Conservation (phyloP, 768 basidiomycete species). For the Tricholoma sp. region DNA sequence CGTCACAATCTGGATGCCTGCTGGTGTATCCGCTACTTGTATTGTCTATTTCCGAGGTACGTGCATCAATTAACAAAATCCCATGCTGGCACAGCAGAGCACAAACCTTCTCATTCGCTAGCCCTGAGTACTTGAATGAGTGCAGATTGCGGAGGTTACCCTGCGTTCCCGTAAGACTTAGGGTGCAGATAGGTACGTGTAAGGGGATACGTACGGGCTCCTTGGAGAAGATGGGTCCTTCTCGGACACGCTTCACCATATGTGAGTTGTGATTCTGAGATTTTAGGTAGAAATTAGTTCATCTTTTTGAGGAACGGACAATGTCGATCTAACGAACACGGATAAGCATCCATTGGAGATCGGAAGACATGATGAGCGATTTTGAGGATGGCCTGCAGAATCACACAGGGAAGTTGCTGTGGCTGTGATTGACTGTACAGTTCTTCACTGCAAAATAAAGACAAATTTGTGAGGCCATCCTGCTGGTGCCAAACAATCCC, state of each 20-base stretch:
- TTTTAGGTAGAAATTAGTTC: conserved; percentile 6
- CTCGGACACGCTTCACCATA: conserved; percentile 69
- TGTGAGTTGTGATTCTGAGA: conserved; percentile 77
- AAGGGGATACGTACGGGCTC: conserved; percentile 58
- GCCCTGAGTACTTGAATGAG: conserved; percentile 90
- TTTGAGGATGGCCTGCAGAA: conserved; percentile 12
- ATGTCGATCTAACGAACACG: conserved; percentile 51
- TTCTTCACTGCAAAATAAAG: conserved; percentile 24
- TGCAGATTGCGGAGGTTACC: conserved; percentile 85
- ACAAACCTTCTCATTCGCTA: conserved; percentile 74
- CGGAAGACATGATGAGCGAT: conserved; percentile 66
- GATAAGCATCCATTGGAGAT: conserved; percentile 92
- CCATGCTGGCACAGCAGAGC: not conserved
- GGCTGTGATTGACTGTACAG: conserved; percentile 39
- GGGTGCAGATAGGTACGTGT: not conserved
- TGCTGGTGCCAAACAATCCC: not conserved
- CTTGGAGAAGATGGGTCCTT: conserved; percentile 77
- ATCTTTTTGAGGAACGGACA: not conserved
- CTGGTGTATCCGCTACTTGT: conserved; percentile 49
- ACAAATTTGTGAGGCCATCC: conserved; percentile 9
- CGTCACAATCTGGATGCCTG: conserved; percentile 56
- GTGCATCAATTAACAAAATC: conserved; percentile 1
- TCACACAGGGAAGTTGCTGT: conserved; percentile 22
- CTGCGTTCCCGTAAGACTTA: conserved; percentile 31
- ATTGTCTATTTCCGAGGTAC: conserved; percentile 45